Base-by-base conservation (phyloP, 164 flowering plant genomes). In the Tetracentron sinense region DNA sequence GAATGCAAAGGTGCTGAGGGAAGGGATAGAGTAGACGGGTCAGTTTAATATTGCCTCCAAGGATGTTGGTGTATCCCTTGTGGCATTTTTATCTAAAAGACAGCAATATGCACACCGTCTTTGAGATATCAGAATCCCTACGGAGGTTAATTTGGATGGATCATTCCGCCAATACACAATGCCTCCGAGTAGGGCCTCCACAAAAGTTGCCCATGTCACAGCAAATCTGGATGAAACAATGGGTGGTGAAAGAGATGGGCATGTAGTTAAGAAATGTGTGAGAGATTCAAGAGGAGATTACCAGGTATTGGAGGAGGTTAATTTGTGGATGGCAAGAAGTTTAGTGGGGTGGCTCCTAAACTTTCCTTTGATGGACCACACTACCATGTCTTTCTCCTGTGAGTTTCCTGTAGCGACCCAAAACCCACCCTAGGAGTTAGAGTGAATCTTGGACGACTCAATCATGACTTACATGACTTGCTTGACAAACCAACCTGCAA, bases 61-160 rank as follows among this genome's bases (percentile, higher is more conserved):
- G 61, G 88, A 87, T 0, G 63, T 73, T 5, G 90, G 90, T 0
- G 88, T 85, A 21, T 90, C 88, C 0, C 76, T 85, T 3, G 81
- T 85, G 33, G 89, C 93, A 54, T 75, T 83, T n/a, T 38, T 42
- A 85, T 21, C 81, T 85, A 4, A 82, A 87, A 56, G 86, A 87
- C 75, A 77, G 70, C 69, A 76, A 70, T 65, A 58, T 54, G 14
- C 60, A 79, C 77, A 77, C 74, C 0, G 87, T 82, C 29, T 86
- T 86, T 54, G 78, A 86, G 57, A 72, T 84, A 57, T 50, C 92
- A 0, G 87, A 81, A n/a, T 46, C 20, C 28, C 59, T 86, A 59
- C 67, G 87, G 56, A 75, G 65, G 66, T 84, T n/a, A n/a, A n/a
- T n/a, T 75, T 23, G 92, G 92, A 2, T 87, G 89, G 92, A 84